These are phyloP conservation scores for Russula sp. DNA, from an alignment of 768 basidiomycete species.

Conservation along the genomic window DNA sequence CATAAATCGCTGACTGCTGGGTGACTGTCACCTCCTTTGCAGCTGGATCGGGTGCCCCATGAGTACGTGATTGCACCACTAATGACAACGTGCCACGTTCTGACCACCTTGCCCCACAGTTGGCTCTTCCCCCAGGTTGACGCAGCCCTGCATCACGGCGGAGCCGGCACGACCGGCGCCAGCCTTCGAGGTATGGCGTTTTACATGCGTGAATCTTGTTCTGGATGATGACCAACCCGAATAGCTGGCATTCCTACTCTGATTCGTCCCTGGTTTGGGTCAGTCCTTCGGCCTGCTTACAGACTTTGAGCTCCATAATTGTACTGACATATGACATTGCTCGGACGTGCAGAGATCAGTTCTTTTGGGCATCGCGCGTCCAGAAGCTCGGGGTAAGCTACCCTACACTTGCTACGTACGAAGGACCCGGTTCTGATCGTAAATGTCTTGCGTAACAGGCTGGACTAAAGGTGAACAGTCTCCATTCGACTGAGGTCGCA, in stretches of 20 bases:
- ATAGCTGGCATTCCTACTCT: slow-evolving; percentile 54
- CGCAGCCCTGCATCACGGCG: slow-evolving; percentile 61
- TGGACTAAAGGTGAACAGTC: slow-evolving; percentile 42
- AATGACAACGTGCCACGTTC: neutral
- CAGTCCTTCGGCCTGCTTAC: slow-evolving; percentile 3
- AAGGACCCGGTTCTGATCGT: neutral
- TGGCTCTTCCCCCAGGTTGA: slow-evolving; percentile 56
- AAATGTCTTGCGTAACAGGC: slow-evolving; percentile 28
- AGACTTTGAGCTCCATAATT: slow-evolving; percentile 2
- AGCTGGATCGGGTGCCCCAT: slow-evolving; percentile 61
- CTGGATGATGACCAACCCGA: neutral
- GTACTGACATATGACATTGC: neutral
- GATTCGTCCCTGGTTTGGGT: slow-evolving; percentile 66
- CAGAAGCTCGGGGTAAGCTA: slow-evolving; percentile 49
- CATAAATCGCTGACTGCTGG: neutral
- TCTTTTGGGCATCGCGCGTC: slow-evolving; percentile 58
- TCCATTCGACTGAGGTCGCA: slow-evolving; percentile 41
- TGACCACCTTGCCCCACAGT: slow-evolving; percentile 25
- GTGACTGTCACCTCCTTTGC: slow-evolving; percentile 15
- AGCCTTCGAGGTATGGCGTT: slow-evolving; percentile 39
- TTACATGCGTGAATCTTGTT: neutral
- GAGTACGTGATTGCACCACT: slow-evolving; percentile 30
- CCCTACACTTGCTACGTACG: neutral
- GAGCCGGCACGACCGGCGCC: slow-evolving; percentile 65
- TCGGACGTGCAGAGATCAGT: slow-evolving; percentile 38